These are phyloP conservation scores for Plasmodium yoelii DNA, from an alignment of 169 alveolate genomes.

Conservation along the genomic window DNA sequence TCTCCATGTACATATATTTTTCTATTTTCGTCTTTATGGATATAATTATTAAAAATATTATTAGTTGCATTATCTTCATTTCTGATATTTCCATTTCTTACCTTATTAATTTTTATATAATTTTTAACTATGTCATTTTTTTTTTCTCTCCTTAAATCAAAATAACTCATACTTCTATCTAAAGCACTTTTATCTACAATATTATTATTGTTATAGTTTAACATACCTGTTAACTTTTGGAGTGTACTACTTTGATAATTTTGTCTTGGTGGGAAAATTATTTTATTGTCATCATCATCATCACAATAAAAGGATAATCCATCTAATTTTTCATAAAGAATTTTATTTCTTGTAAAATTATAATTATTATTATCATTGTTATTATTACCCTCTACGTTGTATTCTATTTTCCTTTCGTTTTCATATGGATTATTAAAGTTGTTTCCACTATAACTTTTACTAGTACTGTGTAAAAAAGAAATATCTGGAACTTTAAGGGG, in stretches of 20 bases:
- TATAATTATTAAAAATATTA: background rate
- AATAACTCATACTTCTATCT: constrained; percentile 12
- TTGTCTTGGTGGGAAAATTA: constrained; percentile 10
- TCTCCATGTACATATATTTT: constrained; percentile 4
- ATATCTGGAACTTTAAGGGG: constrained; percentile 72
- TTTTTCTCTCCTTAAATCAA: constrained; percentile 33
- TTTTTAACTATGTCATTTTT: constrained; percentile 48
- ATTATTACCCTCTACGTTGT: background rate
- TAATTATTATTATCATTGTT: background rate
- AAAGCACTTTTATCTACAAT: constrained; percentile 1
- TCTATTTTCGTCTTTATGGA: constrained; percentile 5
- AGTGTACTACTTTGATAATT: constrained; percentile 11
- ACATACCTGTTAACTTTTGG: constrained; percentile 55
- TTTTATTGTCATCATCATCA: background rate
- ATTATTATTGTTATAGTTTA: constrained; percentile 17
- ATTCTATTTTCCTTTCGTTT: background rate
- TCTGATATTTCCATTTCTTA: constrained; percentile 33
- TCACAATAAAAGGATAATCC: constrained; percentile 39
- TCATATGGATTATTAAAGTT: constrained; percentile 2
- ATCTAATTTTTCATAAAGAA: constrained; percentile 60
- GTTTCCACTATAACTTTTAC: constrained; percentile 17
- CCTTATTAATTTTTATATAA: constrained; percentile 31
- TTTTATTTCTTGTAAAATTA: constrained; percentile 18
- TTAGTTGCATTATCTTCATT: constrained; percentile 8
- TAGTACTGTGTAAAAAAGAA: constrained; percentile 42